Percentiles rank a stretch among this genome's conserved stretches.
These are phyloP conservation scores for Stevia rebaudiana DNA, from an alignment of 140 eudicot genomes.

Conservation along the genomic window DNA sequence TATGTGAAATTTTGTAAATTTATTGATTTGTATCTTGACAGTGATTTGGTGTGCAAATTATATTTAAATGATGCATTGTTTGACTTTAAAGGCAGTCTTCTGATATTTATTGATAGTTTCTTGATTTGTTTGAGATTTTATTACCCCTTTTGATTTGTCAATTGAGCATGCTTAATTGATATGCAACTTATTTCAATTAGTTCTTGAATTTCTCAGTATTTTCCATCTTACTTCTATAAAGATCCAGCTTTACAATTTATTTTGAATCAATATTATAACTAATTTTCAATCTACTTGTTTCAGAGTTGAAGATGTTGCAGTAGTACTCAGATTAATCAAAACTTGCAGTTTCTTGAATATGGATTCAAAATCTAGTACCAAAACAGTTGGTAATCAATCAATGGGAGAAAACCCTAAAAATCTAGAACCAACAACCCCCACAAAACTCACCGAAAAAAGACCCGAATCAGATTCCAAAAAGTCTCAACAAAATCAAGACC, in stretches of 20 bases:
- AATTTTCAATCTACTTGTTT: slow-evolving; percentile 13
- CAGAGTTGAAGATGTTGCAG: slow-evolving; percentile 33
- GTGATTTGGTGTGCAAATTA: background rate
- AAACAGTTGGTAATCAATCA: slow-evolving; percentile 22
- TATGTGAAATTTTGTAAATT: slow-evolving; percentile 1
- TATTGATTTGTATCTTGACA: slow-evolving; percentile 10
- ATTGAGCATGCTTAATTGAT: background rate
- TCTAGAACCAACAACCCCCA: slow-evolving; percentile 31
- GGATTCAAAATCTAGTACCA: slow-evolving; percentile 56
- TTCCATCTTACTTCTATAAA: background rate
- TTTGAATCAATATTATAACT: background rate
- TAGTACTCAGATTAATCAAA: slow-evolving; percentile 12
- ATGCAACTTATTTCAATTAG: background rate
- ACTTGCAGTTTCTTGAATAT: slow-evolving; percentile 21
- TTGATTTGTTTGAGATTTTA: slow-evolving; percentile 9
- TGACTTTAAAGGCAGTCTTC: background rate
- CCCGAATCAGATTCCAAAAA: slow-evolving; percentile 19
- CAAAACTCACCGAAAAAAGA: slow-evolving; percentile 27
- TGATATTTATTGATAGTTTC: background rate
- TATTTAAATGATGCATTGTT: background rate
- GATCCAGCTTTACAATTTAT: slow-evolving; percentile 8
- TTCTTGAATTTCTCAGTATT: background rate
- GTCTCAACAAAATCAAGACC: slow-evolving; percentile 21
- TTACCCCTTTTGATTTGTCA: background rate
- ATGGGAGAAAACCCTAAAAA: slow-evolving; percentile 27